Evolutionary conservation across 192 early-diverging fungal genomes (phyloP), one percentile per base, ranked within the genome.

Genomic region (Geranomyces michiganensis): DNA sequence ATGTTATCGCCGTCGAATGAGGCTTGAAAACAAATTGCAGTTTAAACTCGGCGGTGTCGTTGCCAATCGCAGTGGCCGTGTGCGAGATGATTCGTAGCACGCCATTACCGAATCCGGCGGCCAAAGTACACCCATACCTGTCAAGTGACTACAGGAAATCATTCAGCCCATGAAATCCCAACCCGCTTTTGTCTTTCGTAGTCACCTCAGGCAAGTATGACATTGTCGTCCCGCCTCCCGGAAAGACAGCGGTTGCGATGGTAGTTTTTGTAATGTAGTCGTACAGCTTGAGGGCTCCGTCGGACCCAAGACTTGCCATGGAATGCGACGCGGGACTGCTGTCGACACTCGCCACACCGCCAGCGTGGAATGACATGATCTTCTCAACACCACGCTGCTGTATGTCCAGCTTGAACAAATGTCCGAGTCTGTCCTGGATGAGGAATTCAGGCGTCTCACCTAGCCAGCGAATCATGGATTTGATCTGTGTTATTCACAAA

Each of bases 21-120:
- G 87, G 87, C 62, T 88, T 88, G 62, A 82, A 80, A 0, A 81
- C 85, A 67, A 75, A 82, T 24, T 87, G 82, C 33, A 88, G 70
- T 1, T 56, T 58, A 56, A 89, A 79, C 17, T 53, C 65, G 5
- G 55, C 48, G 13, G 56, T 46, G 43, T 60, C 56, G 14, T 12
- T 63, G 17, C 55, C 66, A 10, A 32, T 26, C 24, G 33, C 32
- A 32, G 73, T 31, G 12, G 77, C 72, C 3, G 80, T 68, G 62
- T 83, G 79, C 0, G 81, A 70, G 12, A 83, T 61, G 19, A 87
- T 78, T 31, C 85, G 68, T 1, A 88, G 45, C n/a, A 85, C 84
- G n/a, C 87, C 87, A 62, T 89, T 85, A 8, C 65, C 43, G 61
- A 84, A 89, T 48, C 87, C 87, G 0, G 82, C 79, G 13, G 76